A percentile compares a stretch with the other conserved stretches of the same genome.
These are phyloP conservation scores for Pyrus hybrid DNA, from an alignment of 331 rosid genomes.

Conservation along the genomic window DNA sequence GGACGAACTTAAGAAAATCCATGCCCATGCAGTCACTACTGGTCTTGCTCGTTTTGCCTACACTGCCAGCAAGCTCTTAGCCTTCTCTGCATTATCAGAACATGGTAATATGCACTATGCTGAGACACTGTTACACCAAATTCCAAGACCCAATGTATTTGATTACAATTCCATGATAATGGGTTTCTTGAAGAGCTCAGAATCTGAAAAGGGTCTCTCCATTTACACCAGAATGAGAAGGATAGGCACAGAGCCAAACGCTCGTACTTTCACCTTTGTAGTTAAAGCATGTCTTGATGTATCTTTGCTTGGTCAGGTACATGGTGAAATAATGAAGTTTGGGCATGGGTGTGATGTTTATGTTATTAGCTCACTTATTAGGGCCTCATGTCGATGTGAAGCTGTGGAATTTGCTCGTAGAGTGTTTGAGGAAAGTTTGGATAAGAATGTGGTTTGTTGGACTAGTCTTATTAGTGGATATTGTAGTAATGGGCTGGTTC, in stretches of 20 bases:
- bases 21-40: conserved; percentile 10
- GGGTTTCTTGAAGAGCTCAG: not conserved
- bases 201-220: conserved; percentile 12
- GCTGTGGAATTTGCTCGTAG: conserved; percentile 3
- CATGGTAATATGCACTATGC: conserved; percentile 1
- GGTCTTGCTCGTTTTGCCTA: conserved; percentile 20
- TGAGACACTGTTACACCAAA: not conserved
- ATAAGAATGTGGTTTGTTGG: conserved; percentile 20
- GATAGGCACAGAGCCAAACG: conserved; percentile 5
- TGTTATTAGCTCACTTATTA: conserved; percentile 9
- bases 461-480: conserved; percentile 17
- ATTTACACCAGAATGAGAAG: conserved; percentile 14
- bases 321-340: conserved; percentile 11
- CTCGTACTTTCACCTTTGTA: conserved; percentile 12
- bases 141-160: conserved; percentile 6
- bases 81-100: conserved; percentile 8
- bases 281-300: not conserved
- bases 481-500: conserved; percentile 8
- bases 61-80: conserved; percentile 17
- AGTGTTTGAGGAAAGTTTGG: conserved; percentile 2
- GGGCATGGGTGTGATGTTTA: conserved; percentile 15
- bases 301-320: conserved; percentile 7
- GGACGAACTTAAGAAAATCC: conserved; percentile 19
- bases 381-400: not conserved
- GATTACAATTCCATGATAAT: conserved; percentile 15